phyloP scores from a whole-genome alignment of 805 yeast species.

The Kazachstania bromeliacearum region DNA sequence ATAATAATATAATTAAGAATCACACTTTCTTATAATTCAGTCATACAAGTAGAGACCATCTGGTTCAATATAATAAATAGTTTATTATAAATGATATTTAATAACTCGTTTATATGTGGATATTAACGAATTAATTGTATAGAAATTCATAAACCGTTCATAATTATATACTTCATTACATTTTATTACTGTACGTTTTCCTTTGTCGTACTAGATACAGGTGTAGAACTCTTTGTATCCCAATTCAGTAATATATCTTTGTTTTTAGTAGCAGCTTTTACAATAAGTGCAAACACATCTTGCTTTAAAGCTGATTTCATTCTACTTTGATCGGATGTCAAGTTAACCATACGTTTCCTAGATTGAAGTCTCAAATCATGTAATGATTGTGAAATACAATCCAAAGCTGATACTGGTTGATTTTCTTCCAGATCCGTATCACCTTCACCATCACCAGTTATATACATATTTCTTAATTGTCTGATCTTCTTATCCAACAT shows the following conservation, averaged over 20 bases:
- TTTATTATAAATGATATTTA: no score
- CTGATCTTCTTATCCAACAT: constrained; percentile 70
- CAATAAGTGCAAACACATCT: constrained; percentile 61
- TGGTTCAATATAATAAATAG: no score
- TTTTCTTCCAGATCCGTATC: constrained; percentile 27
- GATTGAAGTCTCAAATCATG: constrained; percentile 9
- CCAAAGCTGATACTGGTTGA: constrained; percentile 10
- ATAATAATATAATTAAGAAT: no score
- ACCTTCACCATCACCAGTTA: constrained; percentile 38
- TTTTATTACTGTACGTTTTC: no score
- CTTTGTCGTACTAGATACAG: no score
- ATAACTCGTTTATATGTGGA: no score
- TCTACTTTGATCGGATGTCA: constrained; percentile 10
- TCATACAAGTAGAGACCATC: no score
- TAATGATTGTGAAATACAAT: constrained; percentile 15
- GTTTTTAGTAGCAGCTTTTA: constrained; percentile 54
- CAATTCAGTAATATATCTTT: constrained; percentile 18
- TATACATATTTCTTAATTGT: constrained; percentile 53
- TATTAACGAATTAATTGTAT: no score
- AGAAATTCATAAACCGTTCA: no score
- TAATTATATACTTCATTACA: no score
- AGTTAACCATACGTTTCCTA: constrained; percentile 5
- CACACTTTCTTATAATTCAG: no score
- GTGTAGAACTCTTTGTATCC: neutral
- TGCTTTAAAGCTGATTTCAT: constrained; percentile 37